phyloP scores from a whole-genome alignment of 805 yeast genomes.

The Priceomyces fermenticarens region DNA sequence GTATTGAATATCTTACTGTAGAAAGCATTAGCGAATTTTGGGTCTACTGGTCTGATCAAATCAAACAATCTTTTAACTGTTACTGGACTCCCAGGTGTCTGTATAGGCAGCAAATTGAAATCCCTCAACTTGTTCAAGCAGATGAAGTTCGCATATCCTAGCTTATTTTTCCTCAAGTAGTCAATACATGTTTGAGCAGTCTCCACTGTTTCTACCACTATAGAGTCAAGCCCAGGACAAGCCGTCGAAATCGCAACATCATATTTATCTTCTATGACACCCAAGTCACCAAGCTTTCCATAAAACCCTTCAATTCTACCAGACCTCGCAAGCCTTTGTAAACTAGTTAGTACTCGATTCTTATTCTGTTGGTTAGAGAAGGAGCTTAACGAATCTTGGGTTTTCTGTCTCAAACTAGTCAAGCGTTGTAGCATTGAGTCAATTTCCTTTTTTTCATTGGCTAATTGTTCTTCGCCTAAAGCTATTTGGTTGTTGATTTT shows the following conservation, averaged over 20 bases:
- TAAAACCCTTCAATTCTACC: conserved; percentile 84
- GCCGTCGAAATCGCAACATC: conserved; percentile 96
- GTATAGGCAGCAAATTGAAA: conserved; percentile 54
- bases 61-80: conserved; percentile 82
- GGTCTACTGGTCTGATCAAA: conserved; percentile 64
- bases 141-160: conserved; percentile 89
- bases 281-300: conserved; percentile 90
- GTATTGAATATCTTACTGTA: conserved; percentile 86
- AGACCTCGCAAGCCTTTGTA: conserved; percentile 65
- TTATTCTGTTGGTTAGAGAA: conserved; percentile 61
- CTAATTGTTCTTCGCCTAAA: conserved; percentile 57
- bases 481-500: conserved; percentile 52
- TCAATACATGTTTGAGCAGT: conserved; percentile 66
- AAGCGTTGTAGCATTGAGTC: conserved; percentile 55
- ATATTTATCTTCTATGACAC: conserved; percentile 82
- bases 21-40: conserved; percentile 79
- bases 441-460: conserved; percentile 45
- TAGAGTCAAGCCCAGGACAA: conserved; percentile 83
- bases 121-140: conserved; percentile 70
- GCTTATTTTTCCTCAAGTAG: conserved; percentile 71
- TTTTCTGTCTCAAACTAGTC: conserved; percentile 53
- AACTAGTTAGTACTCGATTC: conserved; percentile 67
- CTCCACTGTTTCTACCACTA: conserved; percentile 81
- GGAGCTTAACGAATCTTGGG: conserved; percentile 63
- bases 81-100: conserved; percentile 62